phyloP scores from a whole-genome alignment of 148 eudicot genomes.

The Linanthus parryae region DNA sequence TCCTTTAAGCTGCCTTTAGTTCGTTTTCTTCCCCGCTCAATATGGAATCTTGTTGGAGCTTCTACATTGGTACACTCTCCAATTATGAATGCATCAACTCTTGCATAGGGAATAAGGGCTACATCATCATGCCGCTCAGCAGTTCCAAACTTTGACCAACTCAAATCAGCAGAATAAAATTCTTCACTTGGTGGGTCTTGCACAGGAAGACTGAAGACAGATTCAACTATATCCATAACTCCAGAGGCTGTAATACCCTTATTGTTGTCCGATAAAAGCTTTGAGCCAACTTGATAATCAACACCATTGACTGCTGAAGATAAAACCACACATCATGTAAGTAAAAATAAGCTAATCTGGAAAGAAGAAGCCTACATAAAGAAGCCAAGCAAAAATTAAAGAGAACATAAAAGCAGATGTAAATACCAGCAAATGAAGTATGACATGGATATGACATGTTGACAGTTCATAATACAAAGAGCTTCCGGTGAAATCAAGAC shows the following conservation, averaged over 20 bases:
- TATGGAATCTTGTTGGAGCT: conserved; percentile 87
- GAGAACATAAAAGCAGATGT: no score
- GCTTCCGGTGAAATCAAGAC: no score
- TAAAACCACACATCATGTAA: neutral
- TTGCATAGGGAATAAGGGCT: conserved; percentile 77
- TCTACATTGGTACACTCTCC: conserved; percentile 87
- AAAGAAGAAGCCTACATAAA: no score
- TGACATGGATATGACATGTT: no score
- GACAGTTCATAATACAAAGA: no score
- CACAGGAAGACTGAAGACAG: conserved; percentile 45
- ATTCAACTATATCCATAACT: conserved; percentile 74
- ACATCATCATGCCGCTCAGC: conserved; percentile 70
- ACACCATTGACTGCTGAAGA: conserved; percentile 10
- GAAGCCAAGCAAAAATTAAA: no score
- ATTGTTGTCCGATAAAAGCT: neutral
- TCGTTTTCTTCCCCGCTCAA: conserved; percentile 91
- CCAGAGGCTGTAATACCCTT: conserved; percentile 4
- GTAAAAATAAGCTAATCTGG: no score
- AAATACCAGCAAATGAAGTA: no score
- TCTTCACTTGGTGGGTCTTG: conserved; percentile 73
- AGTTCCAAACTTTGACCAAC: conserved; percentile 76
- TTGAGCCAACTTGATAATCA: conserved; percentile 15
- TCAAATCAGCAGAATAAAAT: conserved; percentile 70
- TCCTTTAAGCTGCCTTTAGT: conserved; percentile 60
- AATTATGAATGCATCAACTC: conserved; percentile 78